A percentile compares a stretch with the other conserved stretches of the same genome.
Evolutionary conservation across 805 yeast genomes (phyloP).

Genomic region (Dipodascus albidus): DNA sequence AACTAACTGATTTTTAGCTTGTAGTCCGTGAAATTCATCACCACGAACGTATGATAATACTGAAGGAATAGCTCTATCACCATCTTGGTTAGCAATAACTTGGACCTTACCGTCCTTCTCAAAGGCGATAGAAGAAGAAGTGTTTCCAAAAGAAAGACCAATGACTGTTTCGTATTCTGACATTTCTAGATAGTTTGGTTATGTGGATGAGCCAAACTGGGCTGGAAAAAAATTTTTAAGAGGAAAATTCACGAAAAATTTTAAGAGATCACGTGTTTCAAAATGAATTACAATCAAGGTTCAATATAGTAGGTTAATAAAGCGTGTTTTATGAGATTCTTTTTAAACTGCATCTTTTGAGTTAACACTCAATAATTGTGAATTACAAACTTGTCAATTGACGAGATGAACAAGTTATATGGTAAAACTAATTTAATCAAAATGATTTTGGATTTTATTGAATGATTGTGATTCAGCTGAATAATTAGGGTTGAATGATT

Average conservation of each 20-base stretch:
- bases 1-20: constrained; percentile 83
- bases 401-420: too few species aligned
- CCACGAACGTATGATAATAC: constrained; percentile 82
- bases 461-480: too few species aligned
- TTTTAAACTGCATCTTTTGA: too few species aligned
- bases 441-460: too few species aligned
- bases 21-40: constrained; percentile 96
- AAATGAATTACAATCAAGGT: not conserved
- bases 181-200: not conserved
- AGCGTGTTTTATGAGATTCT: too few species aligned
- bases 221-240: not conserved
- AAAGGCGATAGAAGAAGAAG: constrained; percentile 88
- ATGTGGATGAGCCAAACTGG: not conserved
- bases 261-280: not conserved
- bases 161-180: constrained; percentile 39
- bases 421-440: too few species aligned
- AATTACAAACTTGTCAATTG: too few species aligned
- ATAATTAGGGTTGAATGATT: too few species aligned
- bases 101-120: constrained; percentile 87
- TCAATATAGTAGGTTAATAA: too few species aligned
- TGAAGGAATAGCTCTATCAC: constrained; percentile 94
- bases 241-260: not conserved
- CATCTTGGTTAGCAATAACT: constrained; percentile 97
- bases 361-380: too few species aligned
- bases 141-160: constrained; percentile 95